Conservation (phyloP, 305 asterid genomes). For the Fraxinus albicans region DNA sequence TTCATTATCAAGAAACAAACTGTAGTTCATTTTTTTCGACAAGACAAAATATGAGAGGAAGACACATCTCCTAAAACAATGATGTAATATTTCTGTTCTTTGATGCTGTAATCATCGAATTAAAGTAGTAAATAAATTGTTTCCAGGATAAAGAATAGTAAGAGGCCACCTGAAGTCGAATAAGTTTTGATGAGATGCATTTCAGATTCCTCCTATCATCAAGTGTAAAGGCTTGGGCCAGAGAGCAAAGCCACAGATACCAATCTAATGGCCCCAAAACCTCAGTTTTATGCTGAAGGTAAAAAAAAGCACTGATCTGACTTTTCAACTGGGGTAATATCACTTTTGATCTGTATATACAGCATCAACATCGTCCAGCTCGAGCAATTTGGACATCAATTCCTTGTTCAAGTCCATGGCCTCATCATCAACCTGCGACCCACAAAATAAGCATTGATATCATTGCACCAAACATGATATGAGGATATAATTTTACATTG, state of each 20-base stretch:
- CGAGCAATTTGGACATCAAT: slow-evolving; percentile 72
- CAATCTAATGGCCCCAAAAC: slow-evolving; percentile 19
- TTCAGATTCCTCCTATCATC: slow-evolving; percentile 1
- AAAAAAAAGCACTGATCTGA: background rate
- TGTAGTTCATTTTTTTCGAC: background rate
- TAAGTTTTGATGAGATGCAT: background rate
- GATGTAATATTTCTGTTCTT: background rate
- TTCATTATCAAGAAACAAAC: background rate
- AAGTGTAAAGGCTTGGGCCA: slow-evolving; percentile 1
- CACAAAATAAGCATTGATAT: background rate
- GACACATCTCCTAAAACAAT: background rate
- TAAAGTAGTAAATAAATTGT: background rate
- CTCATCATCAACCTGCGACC: slow-evolving; percentile 80
- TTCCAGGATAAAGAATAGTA: background rate
- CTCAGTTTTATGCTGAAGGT: slow-evolving; percentile 8
- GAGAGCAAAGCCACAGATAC: background rate
- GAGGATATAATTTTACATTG: background rate
- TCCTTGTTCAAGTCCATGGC: slow-evolving; percentile 92
- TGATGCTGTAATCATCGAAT: background rate
- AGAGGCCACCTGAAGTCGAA: background rate
- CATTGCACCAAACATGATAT: background rate
- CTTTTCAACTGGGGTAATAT: slow-evolving; percentile 1
- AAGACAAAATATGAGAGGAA: background rate
- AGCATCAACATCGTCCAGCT: slow-evolving; percentile 92
- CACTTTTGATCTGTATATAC: slow-evolving; percentile 89